Evolutionary conservation across 2,329 filamentous ascomycete species (phyloP).

Genomic region (Penicillium occitanis): DNA sequence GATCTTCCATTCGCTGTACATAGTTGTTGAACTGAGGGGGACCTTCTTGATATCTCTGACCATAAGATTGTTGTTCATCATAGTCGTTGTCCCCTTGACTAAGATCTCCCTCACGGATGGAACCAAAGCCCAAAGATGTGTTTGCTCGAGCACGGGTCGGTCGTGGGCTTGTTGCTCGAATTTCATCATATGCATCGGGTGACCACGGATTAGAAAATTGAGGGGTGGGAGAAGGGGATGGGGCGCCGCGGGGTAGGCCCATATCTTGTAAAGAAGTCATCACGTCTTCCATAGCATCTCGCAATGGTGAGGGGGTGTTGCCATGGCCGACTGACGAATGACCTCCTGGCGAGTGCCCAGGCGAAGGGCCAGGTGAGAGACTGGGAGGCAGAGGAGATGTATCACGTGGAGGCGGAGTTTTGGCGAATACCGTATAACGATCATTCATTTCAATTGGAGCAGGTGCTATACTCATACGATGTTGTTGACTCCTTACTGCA

Average conservation of each 20-base stretch:
- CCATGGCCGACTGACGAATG: conserved; percentile 34
- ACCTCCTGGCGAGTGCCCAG: conserved; percentile 18
- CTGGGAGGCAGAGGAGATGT: conserved; percentile 2
- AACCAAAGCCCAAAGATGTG: conserved; percentile 70
- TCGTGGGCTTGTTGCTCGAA: conserved; percentile 35
- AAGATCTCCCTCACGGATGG: conserved; percentile 44
- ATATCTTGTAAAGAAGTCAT: conserved; percentile 93
- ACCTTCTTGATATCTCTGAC: conserved; percentile 55
- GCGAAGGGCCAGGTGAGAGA: conserved; percentile 10
- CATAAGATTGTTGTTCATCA: conserved; percentile 54
- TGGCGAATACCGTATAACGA: conserved; percentile 38
- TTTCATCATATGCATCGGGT: conserved; percentile 75
- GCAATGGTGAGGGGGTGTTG: conserved; percentile 84
- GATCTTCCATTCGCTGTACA: conserved; percentile 86
- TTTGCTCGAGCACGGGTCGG: conserved; percentile 57
- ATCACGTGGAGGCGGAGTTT: conserved; percentile 51
- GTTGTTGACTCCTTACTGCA: conserved; percentile 47
- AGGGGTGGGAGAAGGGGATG: conserved; percentile 56
- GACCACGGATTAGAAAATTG: conserved; percentile 72
- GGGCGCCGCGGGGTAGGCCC: conserved; percentile 58
- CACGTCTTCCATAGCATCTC: conserved; percentile 96
- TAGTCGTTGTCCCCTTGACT: conserved; percentile 55
- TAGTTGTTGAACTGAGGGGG: conserved; percentile 79
- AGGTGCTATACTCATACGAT: conserved; percentile 28
- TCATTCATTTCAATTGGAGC: conserved; percentile 44